Conservation (phyloP, 176 grass and related monocot genomes). For the Phoenix dactylifera region DNA sequence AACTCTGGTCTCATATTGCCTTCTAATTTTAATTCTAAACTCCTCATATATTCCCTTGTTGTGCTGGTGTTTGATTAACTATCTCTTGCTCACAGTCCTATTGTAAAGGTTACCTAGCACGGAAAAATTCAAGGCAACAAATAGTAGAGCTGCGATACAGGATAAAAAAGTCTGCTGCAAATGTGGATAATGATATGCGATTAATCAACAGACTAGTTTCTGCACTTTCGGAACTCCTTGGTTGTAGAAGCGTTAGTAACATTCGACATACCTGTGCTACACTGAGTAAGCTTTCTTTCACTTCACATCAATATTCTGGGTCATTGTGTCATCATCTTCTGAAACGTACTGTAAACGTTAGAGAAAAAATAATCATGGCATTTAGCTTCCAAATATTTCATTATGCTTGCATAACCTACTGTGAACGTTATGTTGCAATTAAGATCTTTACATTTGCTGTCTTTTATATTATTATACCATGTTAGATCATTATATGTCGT, state of each 20-base stretch:
- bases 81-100: constrained; percentile 37
- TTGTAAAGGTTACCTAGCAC: constrained; percentile 41
- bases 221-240: constrained; percentile 37
- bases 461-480: no score
- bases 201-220: constrained; percentile 41
- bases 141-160: constrained; percentile 25
- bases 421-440: no score
- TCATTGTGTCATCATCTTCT: no score
- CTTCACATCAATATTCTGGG: no score
- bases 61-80: not conserved
- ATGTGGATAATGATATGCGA: constrained; percentile 36
- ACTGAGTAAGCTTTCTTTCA: constrained; percentile 40
- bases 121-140: constrained; percentile 41
- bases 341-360: no score
- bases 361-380: no score
- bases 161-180: constrained; percentile 25
- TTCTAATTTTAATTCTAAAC: no score
- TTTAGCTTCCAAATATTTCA: no score
- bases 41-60: not conserved
- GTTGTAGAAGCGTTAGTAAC: constrained; percentile 29
- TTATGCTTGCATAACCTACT: no score
- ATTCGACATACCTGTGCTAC: constrained; percentile 41
- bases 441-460: no score
- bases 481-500: no score
- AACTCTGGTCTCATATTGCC: no score